Conservation (phyloP, 805 yeast genomes). For the Priceomyces carsonii region DNA sequence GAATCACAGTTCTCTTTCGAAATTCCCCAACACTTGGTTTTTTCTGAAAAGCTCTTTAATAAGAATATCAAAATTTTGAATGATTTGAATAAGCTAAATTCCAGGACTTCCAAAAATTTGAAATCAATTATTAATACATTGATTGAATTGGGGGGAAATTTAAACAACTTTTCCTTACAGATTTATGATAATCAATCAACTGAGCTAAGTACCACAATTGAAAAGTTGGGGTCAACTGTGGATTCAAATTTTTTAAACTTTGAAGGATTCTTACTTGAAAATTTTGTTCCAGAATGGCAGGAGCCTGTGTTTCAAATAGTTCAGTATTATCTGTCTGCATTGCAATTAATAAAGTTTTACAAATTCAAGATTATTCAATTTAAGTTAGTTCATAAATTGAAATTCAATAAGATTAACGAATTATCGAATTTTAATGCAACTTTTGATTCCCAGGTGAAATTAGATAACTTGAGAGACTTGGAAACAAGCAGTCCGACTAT, state of each 20-base stretch:
- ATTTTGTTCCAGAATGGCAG: slow-evolving; percentile 44
- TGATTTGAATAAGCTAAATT: slow-evolving; percentile 38
- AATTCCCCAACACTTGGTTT: slow-evolving; percentile 33
- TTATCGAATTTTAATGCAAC: slow-evolving; percentile 26
- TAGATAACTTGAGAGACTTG: slow-evolving; percentile 32
- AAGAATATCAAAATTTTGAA: slow-evolving; percentile 30
- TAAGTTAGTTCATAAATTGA: slow-evolving; percentile 39
- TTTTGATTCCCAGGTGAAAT: slow-evolving; percentile 18
- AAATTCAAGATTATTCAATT: slow-evolving; percentile 54
- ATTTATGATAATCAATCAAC: slow-evolving; percentile 28
- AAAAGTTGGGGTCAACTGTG: slow-evolving; percentile 53
- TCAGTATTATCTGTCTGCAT: slow-evolving; percentile 43
- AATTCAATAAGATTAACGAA: slow-evolving; percentile 39
- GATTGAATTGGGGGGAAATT: slow-evolving; percentile 56
- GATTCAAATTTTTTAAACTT: slow-evolving; percentile 51
- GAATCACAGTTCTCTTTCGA: slow-evolving; percentile 3
- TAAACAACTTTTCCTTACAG: slow-evolving; percentile 55
- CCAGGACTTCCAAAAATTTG: slow-evolving; percentile 40
- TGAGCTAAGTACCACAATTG: slow-evolving; percentile 37
- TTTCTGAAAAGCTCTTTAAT: slow-evolving; percentile 35
- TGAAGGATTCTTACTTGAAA: slow-evolving; percentile 43
- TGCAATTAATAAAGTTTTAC: slow-evolving; percentile 49
- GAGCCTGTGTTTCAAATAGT: slow-evolving; percentile 53
- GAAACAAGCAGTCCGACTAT: slow-evolving; percentile 40
- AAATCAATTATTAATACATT: slow-evolving; percentile 38